Evolutionary conservation across 345 rosid genomes (phyloP).

Genomic region (Mallotus nudiflorus): DNA sequence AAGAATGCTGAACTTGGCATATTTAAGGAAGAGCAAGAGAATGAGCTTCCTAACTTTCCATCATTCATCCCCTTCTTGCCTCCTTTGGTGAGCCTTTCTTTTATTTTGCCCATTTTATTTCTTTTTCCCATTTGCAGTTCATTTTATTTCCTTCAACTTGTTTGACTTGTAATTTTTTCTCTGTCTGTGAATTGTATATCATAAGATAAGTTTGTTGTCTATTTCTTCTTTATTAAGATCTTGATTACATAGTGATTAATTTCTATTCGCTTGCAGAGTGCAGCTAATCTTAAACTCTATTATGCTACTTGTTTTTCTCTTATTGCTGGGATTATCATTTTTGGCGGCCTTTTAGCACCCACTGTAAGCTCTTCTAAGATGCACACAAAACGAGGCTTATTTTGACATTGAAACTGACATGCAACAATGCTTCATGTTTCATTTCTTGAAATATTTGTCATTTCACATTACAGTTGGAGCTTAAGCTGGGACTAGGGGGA

Average conservation of each 20-base stretch:
- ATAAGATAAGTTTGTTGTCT: not conserved
- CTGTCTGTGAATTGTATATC: no score
- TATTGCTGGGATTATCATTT: constrained; percentile 80
- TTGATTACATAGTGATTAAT: constrained; percentile 9
- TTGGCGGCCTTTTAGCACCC: constrained; percentile 95
- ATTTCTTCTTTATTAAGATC: constrained; percentile 22
- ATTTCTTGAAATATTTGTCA: not conserved
- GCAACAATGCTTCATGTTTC: not conserved
- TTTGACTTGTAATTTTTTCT: not conserved
- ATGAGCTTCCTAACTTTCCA: constrained; percentile 86
- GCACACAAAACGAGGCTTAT: not conserved
- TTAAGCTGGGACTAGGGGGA: constrained; percentile 92
- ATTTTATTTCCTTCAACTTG: no score
- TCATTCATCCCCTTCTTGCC: constrained; percentile 98
- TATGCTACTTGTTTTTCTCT: constrained; percentile 88
- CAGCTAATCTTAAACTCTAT: constrained; percentile 76
- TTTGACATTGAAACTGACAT: not conserved
- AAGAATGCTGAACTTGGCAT: constrained; percentile 74
- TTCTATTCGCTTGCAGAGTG: constrained; percentile 47
- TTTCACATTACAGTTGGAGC: constrained; percentile 64
- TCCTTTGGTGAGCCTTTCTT: constrained; percentile 61
- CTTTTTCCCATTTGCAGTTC: not conserved
- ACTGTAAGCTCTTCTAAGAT: constrained; percentile 43
- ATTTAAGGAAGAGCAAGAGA: constrained; percentile 53
- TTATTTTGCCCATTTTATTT: not conserved